Conservation (phyloP, 371 early-diverging fungal genomes). For the Syncephalastrum monosporum region DNA sequence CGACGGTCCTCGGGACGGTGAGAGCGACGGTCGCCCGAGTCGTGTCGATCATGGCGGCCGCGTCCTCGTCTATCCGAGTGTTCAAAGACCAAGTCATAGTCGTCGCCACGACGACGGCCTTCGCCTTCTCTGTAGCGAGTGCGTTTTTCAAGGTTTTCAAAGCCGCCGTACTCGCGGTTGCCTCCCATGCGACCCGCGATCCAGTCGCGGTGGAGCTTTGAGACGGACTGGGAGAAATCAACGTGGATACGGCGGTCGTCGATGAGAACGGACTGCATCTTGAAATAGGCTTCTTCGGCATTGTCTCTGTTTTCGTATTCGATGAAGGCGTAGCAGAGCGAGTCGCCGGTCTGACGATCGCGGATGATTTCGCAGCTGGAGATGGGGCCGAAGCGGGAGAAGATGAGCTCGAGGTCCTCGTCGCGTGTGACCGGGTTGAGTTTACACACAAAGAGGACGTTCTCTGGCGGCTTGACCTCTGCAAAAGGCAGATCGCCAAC, state of each 20-base stretch:
- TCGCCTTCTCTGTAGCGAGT: constrained; percentile 44
- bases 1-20: constrained; percentile 8
- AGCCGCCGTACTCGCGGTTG: constrained; percentile 45
- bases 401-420: constrained; percentile 92
- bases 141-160: constrained; percentile 49
- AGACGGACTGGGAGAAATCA: constrained; percentile 97
- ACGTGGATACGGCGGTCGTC: constrained; percentile 97
- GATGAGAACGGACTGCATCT: constrained; percentile 90
- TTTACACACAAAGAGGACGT: constrained; percentile 95
- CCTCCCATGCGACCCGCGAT: constrained; percentile 49
- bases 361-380: constrained; percentile 90
- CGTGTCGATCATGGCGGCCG: constrained; percentile 5
- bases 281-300: constrained; percentile 92
- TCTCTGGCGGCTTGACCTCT: constrained; percentile 95
- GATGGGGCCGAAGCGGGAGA: constrained; percentile 91
- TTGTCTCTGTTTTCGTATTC: constrained; percentile 89
- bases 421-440: constrained; percentile 91
- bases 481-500: constrained; percentile 97
- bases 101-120: constrained; percentile 21
- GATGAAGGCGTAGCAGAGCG: constrained; percentile 93
- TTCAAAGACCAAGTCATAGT: constrained; percentile 50
- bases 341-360: constrained; percentile 82
- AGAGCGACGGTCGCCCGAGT: constrained; percentile 9
- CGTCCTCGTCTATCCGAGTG: constrained; percentile 6
- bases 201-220: constrained; percentile 80